A percentile compares a stretch with the other conserved stretches of the same genome.
Conservation (phyloP, 768 basidiomycete species). For the Pleurotus cornucopiae region DNA sequence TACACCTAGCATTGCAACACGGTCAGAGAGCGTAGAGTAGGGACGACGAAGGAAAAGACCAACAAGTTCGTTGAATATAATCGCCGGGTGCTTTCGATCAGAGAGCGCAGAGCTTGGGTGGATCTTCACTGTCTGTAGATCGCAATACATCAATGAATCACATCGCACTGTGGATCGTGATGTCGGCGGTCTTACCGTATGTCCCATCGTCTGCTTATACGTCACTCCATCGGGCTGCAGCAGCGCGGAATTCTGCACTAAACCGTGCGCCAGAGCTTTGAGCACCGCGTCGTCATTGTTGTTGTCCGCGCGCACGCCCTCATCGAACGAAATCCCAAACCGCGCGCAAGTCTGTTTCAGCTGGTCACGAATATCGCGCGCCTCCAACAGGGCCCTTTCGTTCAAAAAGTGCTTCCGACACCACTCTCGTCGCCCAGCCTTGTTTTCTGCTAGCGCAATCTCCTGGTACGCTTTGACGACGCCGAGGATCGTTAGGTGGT, state of each 20-base stretch:
- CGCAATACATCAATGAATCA: neutral
- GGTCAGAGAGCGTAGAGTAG: neutral
- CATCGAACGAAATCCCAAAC: conserved; percentile 54
- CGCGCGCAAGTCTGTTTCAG: conserved; percentile 61
- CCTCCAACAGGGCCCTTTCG: conserved; percentile 74
- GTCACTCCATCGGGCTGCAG: conserved; percentile 73
- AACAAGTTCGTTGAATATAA: conserved; percentile 93
- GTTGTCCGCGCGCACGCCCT: conserved; percentile 57
- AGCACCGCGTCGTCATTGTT: conserved; percentile 69
- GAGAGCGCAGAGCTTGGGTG: conserved; percentile 84
- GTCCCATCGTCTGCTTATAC: conserved; percentile 81
- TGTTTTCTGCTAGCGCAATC: conserved; percentile 43
- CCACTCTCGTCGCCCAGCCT: conserved; percentile 62
- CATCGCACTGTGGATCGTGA: neutral
- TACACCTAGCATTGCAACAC: conserved; percentile 47
- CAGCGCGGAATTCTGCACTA: conserved; percentile 81
- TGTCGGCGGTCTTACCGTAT: conserved; percentile 39
- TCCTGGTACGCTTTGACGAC: conserved; percentile 80
- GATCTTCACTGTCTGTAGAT: conserved; percentile 68
- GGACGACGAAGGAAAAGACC: conserved; percentile 20
- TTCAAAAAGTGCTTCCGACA: conserved; percentile 82
- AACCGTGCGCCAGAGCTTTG: conserved; percentile 67
- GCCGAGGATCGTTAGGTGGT: conserved; percentile 89
- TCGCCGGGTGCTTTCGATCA: conserved; percentile 79
- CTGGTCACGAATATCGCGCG: conserved; percentile 77